Evolutionary conservation across 371 early-diverging fungal species (phyloP).

Genomic region (Rhizopus arrhizus): DNA sequence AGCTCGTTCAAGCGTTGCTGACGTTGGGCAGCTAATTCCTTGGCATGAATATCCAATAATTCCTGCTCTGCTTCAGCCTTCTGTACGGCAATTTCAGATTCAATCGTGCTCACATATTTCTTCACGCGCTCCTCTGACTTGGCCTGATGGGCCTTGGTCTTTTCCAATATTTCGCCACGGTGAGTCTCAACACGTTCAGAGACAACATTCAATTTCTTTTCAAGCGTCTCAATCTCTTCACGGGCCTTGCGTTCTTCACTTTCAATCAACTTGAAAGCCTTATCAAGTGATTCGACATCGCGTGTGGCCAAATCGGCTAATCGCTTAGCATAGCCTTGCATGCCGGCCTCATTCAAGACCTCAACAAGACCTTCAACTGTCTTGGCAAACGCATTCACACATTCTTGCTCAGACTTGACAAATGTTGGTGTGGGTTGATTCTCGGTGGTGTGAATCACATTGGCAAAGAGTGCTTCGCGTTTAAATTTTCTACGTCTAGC

Average conservation of each 20-base stretch:
- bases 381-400: slow-evolving; percentile 32
- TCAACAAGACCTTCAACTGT: slow-evolving; percentile 37
- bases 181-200: slow-evolving; percentile 15
- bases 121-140: slow-evolving; percentile 34
- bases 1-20: slow-evolving; percentile 39
- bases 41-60: slow-evolving; percentile 25
- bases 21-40: slow-evolving; percentile 51
- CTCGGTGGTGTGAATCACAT: slow-evolving; percentile 35
- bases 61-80: slow-evolving; percentile 29
- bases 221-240: slow-evolving; percentile 19
- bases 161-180: slow-evolving; percentile 22
- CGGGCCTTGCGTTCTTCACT: slow-evolving; percentile 30
- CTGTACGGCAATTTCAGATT: slow-evolving; percentile 43
- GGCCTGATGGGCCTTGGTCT: slow-evolving; percentile 23
- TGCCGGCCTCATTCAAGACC: slow-evolving; percentile 46
- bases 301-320: slow-evolving; percentile 41
- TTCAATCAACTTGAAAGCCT: slow-evolving; percentile 26
- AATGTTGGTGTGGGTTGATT: slow-evolving; percentile 30
- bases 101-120: slow-evolving; percentile 45
- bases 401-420: slow-evolving; percentile 14
- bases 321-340: slow-evolving; percentile 46
- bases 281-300: slow-evolving; percentile 35
- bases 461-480: slow-evolving; percentile 32
- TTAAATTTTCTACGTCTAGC: slow-evolving; percentile 12
- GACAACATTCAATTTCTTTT: slow-evolving; percentile 7